A percentile compares a stretch with the other conserved stretches of the same genome.
Evolutionary conservation across 345 rosid species (phyloP).

Genomic region (Populus deltoides): DNA sequence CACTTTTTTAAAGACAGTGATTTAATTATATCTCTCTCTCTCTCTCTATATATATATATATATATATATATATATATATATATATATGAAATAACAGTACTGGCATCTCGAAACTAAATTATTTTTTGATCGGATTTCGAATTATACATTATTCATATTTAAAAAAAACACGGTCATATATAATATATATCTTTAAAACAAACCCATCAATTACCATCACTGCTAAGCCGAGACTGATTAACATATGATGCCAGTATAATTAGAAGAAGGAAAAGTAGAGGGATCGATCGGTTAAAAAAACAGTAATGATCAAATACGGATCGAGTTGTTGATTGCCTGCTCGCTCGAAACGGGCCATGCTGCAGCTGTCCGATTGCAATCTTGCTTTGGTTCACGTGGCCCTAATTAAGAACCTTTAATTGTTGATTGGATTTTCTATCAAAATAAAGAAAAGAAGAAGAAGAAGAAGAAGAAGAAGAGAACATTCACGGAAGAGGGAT

Average conservation of each 20-base stretch:
- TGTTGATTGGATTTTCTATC: neutral
- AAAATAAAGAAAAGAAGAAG: neutral
- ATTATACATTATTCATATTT: no score
- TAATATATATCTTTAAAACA: neutral
- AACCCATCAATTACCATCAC: neutral
- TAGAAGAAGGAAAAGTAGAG: neutral
- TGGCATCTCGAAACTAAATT: no score
- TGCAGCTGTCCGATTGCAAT: neutral
- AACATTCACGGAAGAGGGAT: neutral
- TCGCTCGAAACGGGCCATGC: neutral
- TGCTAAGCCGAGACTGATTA: neutral
- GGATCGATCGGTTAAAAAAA: neutral
- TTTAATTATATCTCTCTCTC: no score
- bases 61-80: no score
- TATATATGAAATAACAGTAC: no score
- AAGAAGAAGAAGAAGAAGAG: no score
- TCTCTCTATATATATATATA: no score
- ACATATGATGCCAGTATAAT: neutral
- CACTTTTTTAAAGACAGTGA: no score
- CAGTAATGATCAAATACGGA: neutral
- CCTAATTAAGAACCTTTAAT: neutral
- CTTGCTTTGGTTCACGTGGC: neutral
- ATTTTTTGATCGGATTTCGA: no score
- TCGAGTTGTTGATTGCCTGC: neutral
- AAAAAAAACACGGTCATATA: no score